These are phyloP conservation scores for Solanum chiquidenum DNA, from an alignment of 257 asterid species.

Conservation along the genomic window DNA sequence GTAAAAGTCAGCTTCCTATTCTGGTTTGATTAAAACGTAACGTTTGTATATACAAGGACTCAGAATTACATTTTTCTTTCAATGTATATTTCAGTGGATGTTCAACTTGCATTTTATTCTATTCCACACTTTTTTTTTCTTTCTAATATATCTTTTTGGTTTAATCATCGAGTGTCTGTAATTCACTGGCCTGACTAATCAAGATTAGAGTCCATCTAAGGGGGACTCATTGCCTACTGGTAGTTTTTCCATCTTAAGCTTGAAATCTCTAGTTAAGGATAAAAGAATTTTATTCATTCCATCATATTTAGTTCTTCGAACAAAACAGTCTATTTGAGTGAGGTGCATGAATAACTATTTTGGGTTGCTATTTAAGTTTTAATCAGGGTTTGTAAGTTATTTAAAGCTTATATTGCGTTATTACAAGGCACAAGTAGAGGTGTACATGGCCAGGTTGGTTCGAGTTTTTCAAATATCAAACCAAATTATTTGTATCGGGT, in stretches of 20 bases:
- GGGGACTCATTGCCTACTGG: background rate
- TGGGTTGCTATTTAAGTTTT: background rate
- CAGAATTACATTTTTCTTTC: background rate
- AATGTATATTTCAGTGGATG: background rate
- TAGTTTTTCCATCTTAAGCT: background rate
- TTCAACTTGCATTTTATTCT: background rate
- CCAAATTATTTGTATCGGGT: no score
- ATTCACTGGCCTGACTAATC: background rate
- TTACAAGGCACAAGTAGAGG: background rate
- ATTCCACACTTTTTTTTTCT: background rate
- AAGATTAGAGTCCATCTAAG: background rate
- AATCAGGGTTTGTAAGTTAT: background rate
- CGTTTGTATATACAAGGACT: background rate
- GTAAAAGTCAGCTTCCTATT: background rate
- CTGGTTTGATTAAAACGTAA: background rate
- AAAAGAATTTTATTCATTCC: background rate
- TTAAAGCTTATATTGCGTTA: background rate
- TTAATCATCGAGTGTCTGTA: background rate
- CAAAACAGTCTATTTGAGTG: background rate
- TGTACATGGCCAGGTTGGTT: no score
- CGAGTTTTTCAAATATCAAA: no score
- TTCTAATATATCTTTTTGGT: background rate
- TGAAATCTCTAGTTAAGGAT: background rate
- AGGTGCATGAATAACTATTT: background rate
- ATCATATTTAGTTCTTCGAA: background rate